Evolutionary conservation across 139 green algal genomes (phyloP).

Genomic region (Coccomyxa sp.): DNA sequence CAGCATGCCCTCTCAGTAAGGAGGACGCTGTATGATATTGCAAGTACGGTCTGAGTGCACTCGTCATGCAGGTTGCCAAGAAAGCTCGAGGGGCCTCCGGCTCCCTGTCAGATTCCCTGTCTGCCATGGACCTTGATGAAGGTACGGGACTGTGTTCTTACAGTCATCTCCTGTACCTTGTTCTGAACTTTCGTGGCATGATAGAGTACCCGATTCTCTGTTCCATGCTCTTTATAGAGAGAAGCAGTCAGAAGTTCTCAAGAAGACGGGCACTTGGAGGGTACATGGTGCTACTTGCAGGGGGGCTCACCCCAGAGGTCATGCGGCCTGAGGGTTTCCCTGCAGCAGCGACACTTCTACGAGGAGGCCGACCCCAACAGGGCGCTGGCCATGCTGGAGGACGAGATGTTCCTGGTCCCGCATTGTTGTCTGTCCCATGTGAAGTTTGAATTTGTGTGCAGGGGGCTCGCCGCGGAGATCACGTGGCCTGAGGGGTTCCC

Average conservation of each 20-base stretch:
- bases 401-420: neutral
- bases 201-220: too few relatives aligned
- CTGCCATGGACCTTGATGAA: neutral
- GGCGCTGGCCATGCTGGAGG: neutral
- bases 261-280: too few relatives aligned
- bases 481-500: neutral
- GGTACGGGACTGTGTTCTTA: neutral
- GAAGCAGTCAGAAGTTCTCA: too few relatives aligned
- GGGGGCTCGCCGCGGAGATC: neutral
- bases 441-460: neutral
- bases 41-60: too few relatives aligned
- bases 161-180: neutral
- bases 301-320: neutral
- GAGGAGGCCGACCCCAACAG: constrained; percentile 14
- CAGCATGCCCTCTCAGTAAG: too few relatives aligned
- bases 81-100: neutral
- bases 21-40: too few relatives aligned
- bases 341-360: constrained; percentile 17
- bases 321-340: neutral
- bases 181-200: too few relatives aligned
- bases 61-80: neutral
- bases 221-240: too few relatives aligned
- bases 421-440: too few relatives aligned
- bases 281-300: too few relatives aligned
- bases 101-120: neutral